A percentile compares a stretch with the other conserved stretches of the same genome.
Conservation (phyloP, 306 rosid species). For the Quercus alba region DNA sequence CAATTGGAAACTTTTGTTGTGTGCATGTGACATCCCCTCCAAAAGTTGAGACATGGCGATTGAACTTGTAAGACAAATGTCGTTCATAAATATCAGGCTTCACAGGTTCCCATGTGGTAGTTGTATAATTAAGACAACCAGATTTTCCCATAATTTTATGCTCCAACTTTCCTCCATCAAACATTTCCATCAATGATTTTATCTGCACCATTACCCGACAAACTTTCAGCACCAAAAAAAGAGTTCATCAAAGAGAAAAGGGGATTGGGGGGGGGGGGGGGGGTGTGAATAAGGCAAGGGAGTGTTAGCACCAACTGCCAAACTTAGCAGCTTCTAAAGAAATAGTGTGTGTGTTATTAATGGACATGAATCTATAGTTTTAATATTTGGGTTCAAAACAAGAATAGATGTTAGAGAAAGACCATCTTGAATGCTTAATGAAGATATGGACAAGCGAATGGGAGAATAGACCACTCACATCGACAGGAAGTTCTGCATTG, state of each 20-base stretch:
- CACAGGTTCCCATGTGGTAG: constrained; percentile 59
- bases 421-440: background rate
- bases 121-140: constrained; percentile 56
- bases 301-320: too few species aligned
- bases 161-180: constrained; percentile 70
- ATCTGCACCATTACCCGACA: constrained; percentile 37
- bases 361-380: too few species aligned
- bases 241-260: background rate
- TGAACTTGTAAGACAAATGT: constrained; percentile 54
- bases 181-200: constrained; percentile 52
- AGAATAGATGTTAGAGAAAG: too few species aligned
- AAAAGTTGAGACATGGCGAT: constrained; percentile 45
- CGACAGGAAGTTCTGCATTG: constrained; percentile 60
- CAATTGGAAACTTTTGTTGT: constrained; percentile 46
- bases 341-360: too few species aligned
- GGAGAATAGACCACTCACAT: constrained; percentile 33
- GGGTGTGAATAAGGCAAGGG: too few species aligned
- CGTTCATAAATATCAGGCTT: constrained; percentile 45
- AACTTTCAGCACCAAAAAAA: background rate
- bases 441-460: background rate
- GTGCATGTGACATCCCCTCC: constrained; percentile 69
- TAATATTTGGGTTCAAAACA: too few species aligned
- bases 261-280: too few species aligned
- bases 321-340: too few species aligned
- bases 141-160: constrained; percentile 60